phyloP scores from a whole-genome alignment of 192 early-diverging fungal genomes.

The Umbelopsis vinacea region DNA sequence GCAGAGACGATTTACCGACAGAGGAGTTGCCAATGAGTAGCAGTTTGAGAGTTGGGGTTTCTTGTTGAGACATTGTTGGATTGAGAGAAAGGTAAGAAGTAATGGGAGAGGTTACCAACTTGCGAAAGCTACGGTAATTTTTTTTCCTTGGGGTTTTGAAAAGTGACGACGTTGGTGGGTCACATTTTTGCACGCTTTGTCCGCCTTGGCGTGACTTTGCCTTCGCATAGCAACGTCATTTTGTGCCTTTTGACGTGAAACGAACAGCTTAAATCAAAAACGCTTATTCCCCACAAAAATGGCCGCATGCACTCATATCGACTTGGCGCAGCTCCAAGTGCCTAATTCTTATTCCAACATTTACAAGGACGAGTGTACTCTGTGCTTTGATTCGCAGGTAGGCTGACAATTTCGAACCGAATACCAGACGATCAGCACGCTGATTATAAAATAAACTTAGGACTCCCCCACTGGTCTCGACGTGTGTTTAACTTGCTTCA shows the following conservation, averaged over 20 bases:
- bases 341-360: conserved; percentile 55
- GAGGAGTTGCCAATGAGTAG: conserved; percentile 94
- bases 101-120: not conserved
- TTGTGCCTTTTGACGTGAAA: not conserved
- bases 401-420: not conserved
- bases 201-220: conserved; percentile 3
- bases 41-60: conserved; percentile 84
- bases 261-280: not conserved
- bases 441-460: conserved; percentile 45
- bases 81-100: not conserved
- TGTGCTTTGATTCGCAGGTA: conserved; percentile 87
- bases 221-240: not conserved
- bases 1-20: conserved; percentile 92
- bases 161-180: conserved; percentile 8
- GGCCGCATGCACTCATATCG: conserved; percentile 60
- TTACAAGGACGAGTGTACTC: conserved; percentile 95
- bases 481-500: conserved; percentile 95
- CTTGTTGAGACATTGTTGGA: conserved; percentile 25
- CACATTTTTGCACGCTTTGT: not conserved
- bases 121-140: not conserved
- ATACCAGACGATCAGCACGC: not conserved
- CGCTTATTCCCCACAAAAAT: conserved; percentile 22
- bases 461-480: conserved; percentile 80
- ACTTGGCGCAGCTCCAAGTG: conserved; percentile 39
- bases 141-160: not conserved